Evolutionary conservation across 2,329 filamentous ascomycete genomes (phyloP), one percentile per base, ranked within the genome.

Genomic region (Fusarium praegraminearum): DNA sequence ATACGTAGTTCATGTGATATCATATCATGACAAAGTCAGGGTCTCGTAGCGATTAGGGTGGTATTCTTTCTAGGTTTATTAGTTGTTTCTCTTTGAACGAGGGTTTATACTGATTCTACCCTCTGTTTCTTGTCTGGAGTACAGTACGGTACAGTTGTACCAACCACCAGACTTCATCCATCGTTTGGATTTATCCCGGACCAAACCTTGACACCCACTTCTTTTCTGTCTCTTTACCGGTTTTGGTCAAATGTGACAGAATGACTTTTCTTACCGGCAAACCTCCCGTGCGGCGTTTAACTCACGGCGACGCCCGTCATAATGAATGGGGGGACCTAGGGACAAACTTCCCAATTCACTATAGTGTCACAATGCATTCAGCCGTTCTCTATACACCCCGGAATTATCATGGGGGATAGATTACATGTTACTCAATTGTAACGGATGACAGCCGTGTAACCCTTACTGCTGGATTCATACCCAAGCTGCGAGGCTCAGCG

Each of bases 401-500:
- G 49, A 11, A 28, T 24, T 36, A 24, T 24, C 30, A 26, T 26
- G 36, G 9, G 22, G 32, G 28, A 36, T 26, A 50, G 26, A 50
- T 50, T 26, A 22, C 16, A 40, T 32, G 28, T 20, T 40, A 22
- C n/a, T 40, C 28, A 20, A 26, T 30, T 13, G 35, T 40, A 33
- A 33, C 24, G 44, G 43, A 56, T 67, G 64, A 41, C 62, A 51
- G 46, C 28, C n/a, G 50, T 70, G 67, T 64, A 69, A 69, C 62
- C 33, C 28, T 9, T 33, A 38, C 33, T 15, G 18, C 67, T 63
- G 36, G 35, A 63, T 70, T 67, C 50, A 56, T 70, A 63, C 61
- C 52, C 44, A 70, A 67, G 62, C 62, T 62, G 62, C 56, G 64
- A 67, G 56, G 63, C 63, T 66, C 33, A 53, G 63, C 40, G 20